A percentile compares a stretch with the other conserved stretches of the same genome.
phyloP scores from a whole-genome alignment of 106 monocot genomes.

The Dioscorea zingiberensis region DNA sequence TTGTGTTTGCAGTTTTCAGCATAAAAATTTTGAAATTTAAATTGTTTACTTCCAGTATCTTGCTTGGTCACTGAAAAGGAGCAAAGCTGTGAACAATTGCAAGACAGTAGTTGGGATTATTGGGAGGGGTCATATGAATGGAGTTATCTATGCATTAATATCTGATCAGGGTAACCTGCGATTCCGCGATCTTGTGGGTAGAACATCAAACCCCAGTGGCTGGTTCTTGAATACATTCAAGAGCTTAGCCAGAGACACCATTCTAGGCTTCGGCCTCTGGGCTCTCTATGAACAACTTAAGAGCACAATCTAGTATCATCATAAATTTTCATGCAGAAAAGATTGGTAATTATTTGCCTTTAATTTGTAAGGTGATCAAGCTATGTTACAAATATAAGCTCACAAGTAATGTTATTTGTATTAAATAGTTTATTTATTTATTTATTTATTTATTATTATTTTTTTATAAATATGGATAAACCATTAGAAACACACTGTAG shows the following conservation, averaged over 20 bases:
- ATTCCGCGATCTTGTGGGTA: slow-evolving; percentile 74
- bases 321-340: no score
- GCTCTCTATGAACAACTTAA: slow-evolving; percentile 52
- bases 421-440: no score
- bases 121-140: slow-evolving; percentile 85
- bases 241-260: slow-evolving; percentile 60
- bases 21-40: no score
- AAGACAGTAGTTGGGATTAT: slow-evolving; percentile 74
- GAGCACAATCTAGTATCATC: no score
- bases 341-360: no score
- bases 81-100: slow-evolving; percentile 82
- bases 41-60: slow-evolving; percentile 55
- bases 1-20: no score
- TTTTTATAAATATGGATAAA: no score
- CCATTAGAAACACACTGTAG: no score
- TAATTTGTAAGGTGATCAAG: no score
- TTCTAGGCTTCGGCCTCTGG: slow-evolving; percentile 67
- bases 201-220: slow-evolving; percentile 17
- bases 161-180: slow-evolving; percentile 76
- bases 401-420: no score
- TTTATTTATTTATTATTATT: no score
- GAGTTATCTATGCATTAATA: slow-evolving; percentile 78
- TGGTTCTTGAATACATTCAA: slow-evolving; percentile 34
- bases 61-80: slow-evolving; percentile 91
- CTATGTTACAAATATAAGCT: no score